Evolutionary conservation across 2,329 filamentous ascomycete genomes (phyloP).

Genomic region (Graphium sp.): DNA sequence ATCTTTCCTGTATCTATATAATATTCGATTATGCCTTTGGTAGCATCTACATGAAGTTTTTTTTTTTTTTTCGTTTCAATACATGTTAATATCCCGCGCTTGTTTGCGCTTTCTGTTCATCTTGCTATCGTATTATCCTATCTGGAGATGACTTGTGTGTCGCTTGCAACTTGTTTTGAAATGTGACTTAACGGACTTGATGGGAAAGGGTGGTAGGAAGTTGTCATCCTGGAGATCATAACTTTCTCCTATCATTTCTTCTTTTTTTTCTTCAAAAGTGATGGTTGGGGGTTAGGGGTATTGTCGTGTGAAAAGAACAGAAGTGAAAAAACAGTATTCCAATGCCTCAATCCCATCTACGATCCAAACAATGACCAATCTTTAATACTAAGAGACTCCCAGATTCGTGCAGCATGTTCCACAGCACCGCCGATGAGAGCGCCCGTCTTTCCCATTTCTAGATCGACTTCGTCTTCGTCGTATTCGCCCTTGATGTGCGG

Average conservation of each 20-base stretch:
- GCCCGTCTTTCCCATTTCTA: constrained; percentile 47
- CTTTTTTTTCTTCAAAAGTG: background rate
- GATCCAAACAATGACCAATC: constrained; percentile 74
- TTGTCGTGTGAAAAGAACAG: background rate
- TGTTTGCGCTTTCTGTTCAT: no score
- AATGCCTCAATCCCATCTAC: background rate
- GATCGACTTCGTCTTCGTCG: constrained; percentile 53
- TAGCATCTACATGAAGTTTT: no score
- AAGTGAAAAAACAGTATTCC: background rate
- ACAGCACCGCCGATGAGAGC: constrained; percentile 51
- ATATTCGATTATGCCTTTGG: no score
- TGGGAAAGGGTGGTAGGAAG: no score
- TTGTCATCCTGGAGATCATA: background rate
- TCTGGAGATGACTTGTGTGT: no score
- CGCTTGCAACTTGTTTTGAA: no score
- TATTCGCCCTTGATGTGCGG: constrained; percentile 67
- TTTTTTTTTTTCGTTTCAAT: background rate
- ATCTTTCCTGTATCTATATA: no score
- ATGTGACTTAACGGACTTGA: no score
- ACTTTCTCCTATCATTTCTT: background rate
- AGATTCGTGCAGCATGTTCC: constrained; percentile 50
- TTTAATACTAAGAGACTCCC: constrained; percentile 59
- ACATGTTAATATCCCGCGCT: background rate
- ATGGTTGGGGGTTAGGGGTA: background rate
- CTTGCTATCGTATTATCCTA: no score